phyloP scores from a whole-genome alignment of 257 asterid species.

The Striga asiatica region DNA sequence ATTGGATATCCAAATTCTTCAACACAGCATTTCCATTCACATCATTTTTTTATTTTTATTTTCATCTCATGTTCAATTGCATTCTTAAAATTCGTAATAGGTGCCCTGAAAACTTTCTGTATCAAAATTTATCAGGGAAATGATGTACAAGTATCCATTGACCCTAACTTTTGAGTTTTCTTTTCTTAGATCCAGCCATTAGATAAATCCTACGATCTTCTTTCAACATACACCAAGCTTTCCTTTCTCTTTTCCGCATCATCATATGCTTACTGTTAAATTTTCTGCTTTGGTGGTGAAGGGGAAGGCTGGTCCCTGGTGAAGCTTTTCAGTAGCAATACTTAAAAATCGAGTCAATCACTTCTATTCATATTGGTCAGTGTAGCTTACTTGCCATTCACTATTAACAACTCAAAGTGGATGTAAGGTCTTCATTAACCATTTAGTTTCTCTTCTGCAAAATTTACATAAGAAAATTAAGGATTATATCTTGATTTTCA shows the following conservation, averaged over 20 bases:
- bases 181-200: neutral
- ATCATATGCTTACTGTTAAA: neutral
- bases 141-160: neutral
- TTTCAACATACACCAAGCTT: neutral
- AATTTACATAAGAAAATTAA: neutral
- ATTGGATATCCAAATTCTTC: neutral
- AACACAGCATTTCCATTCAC: too few species aligned
- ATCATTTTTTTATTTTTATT: neutral
- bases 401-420: neutral
- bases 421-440: neutral
- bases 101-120: too few species aligned
- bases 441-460: neutral
- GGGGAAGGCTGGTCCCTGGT: neutral
- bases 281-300: neutral
- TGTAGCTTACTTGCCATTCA: neutral
- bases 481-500: neutral
- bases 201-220: neutral
- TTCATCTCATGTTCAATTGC: neutral
- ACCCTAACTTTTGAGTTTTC: neutral
- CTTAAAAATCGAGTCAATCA: neutral
- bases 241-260: neutral
- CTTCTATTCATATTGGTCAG: neutral
- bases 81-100: neutral
- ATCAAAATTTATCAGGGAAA: neutral
- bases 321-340: neutral